phyloP scores from a whole-genome alignment of 805 yeast genomes.

The Jamesozyma hellenica region DNA sequence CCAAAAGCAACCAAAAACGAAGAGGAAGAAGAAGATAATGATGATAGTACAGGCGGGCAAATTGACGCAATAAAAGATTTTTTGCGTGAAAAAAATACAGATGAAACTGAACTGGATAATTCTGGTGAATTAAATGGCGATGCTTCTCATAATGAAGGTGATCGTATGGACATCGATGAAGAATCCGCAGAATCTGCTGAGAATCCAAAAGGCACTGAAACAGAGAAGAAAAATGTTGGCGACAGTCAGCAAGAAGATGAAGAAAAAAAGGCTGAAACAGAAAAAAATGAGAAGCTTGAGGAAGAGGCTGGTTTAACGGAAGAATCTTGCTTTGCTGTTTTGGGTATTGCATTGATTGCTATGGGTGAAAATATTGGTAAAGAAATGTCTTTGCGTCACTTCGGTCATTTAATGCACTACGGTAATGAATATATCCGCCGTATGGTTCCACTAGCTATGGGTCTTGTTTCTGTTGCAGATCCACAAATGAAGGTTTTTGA shows the following conservation, averaged over 20 bases:
- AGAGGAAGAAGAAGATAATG: slow-evolving; percentile 48
- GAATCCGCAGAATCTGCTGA: slow-evolving; percentile 11
- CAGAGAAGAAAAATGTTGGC: slow-evolving; percentile 32
- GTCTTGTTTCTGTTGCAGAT: slow-evolving; percentile 81
- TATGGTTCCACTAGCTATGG: slow-evolving; percentile 98
- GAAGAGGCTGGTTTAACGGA: slow-evolving; percentile 27
- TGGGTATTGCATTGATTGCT: slow-evolving; percentile 88
- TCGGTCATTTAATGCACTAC: slow-evolving; percentile 95
- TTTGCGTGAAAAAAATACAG: slow-evolving; percentile 26
- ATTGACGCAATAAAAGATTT: slow-evolving; percentile 24
- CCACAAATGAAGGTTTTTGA: slow-evolving; percentile 97
- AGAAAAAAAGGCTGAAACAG: slow-evolving; percentile 20
- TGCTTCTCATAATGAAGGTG: slow-evolving; percentile 13
- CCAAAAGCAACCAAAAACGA: slow-evolving; percentile 52
- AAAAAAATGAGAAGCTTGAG: slow-evolving; percentile 25
- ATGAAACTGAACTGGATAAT: slow-evolving; percentile 20
- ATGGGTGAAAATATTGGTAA: slow-evolving; percentile 98
- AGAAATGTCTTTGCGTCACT: slow-evolving; percentile 94
- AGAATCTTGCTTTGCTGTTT: slow-evolving; percentile 69
- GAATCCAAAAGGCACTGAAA: slow-evolving; percentile 34
- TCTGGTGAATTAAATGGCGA: slow-evolving; percentile 12
- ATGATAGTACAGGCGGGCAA: slow-evolving; percentile 32
- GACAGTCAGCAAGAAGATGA: slow-evolving; percentile 14
- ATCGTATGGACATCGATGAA: slow-evolving; percentile 18
- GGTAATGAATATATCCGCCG: slow-evolving; percentile 86